Evolutionary conservation across 331 rosid genomes (phyloP).

Genomic region (Rosa hybrid): DNA sequence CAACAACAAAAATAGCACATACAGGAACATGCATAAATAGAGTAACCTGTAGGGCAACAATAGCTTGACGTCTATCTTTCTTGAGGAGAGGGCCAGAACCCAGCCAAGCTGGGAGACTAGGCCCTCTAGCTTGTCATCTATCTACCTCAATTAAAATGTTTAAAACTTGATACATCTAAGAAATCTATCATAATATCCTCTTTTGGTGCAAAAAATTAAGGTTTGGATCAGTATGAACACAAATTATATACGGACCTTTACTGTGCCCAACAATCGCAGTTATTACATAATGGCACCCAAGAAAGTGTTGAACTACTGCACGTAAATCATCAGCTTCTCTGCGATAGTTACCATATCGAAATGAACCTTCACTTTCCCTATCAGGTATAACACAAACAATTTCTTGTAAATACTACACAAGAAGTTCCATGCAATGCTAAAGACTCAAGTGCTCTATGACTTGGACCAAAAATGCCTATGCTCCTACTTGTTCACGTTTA

Average conservation of each 20-base stretch:
- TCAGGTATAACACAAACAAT: constrained; percentile 25
- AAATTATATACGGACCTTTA: constrained; percentile 55
- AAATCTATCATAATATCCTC: background rate
- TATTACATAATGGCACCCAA: constrained; percentile 39
- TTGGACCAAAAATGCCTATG: background rate
- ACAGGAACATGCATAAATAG: background rate
- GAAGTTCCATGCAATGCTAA: background rate
- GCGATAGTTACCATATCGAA: constrained; percentile 77
- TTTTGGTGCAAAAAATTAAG: constrained; percentile 3
- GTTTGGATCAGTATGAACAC: constrained; percentile 4
- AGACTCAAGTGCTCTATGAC: background rate
- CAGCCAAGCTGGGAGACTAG: background rate
- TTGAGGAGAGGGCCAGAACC: background rate
- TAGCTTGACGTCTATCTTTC: background rate
- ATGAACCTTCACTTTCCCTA: constrained; percentile 90
- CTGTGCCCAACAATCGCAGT: constrained; percentile 83
- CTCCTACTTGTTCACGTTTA: background rate
- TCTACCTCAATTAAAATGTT: background rate
- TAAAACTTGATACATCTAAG: background rate
- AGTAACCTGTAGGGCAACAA: background rate
- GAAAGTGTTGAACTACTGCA: constrained; percentile 67
- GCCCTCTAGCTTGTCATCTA: background rate
- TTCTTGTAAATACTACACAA: background rate
- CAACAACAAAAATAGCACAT: background rate
- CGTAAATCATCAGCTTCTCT: constrained; percentile 82